These are phyloP conservation scores for Phaffomyces opuntiae DNA, from an alignment of 805 yeast genomes.

Conservation along the genomic window DNA sequence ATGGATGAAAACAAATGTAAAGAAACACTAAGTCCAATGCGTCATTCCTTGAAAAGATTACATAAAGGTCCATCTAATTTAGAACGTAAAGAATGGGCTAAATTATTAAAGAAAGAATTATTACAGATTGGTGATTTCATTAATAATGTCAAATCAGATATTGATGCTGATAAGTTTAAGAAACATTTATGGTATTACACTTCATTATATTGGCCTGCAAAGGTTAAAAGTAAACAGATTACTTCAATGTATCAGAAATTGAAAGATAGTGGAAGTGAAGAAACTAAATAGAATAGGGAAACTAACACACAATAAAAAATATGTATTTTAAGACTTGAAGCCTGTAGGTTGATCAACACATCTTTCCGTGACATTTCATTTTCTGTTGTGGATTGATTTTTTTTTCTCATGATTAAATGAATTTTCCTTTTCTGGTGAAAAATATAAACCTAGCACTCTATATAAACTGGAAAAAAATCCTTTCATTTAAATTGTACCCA, in stretches of 20 bases:
- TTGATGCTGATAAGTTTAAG: conserved; percentile 33
- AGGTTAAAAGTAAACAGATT: conserved; percentile 68
- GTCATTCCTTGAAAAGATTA: conserved; percentile 56
- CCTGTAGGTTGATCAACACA: too few relatives aligned
- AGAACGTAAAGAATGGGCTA: conserved; percentile 73
- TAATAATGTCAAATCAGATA: conserved; percentile 25
- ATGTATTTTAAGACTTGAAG: too few relatives aligned
- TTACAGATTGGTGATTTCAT: conserved; percentile 71
- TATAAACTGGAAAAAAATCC: too few relatives aligned
- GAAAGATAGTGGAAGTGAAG: conserved; percentile 19
- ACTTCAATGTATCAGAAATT: conserved; percentile 69
- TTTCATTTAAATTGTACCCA: too few relatives aligned
- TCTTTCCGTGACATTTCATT: too few relatives aligned
- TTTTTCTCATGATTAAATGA: too few relatives aligned
- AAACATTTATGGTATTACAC: conserved; percentile 84
- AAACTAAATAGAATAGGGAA: neutral
- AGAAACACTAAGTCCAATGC: conserved; percentile 54
- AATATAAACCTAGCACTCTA: too few relatives aligned
- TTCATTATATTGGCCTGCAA: conserved; percentile 80
- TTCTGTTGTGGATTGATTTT: too few relatives aligned
- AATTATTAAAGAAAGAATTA: conserved; percentile 59
- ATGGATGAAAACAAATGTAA: conserved; percentile 74
- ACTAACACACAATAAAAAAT: too few relatives aligned
- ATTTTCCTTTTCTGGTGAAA: too few relatives aligned
- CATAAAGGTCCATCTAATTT: conserved; percentile 68